Base-by-base conservation (phyloP, 768 basidiomycete genomes). In the Leccinum broughii region DNA sequence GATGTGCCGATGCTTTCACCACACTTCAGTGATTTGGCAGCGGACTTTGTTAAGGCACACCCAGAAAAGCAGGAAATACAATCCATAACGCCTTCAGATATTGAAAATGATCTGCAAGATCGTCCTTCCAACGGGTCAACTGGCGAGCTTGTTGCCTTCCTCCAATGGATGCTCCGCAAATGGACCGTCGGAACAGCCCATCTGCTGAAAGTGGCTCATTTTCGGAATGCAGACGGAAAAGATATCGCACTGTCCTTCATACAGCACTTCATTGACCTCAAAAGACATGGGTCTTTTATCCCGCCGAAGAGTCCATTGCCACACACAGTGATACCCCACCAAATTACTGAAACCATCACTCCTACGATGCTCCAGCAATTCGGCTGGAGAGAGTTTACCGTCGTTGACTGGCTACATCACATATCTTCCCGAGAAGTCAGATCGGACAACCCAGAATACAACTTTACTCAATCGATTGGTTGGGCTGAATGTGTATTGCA, bases 401-500 rank as follows among this genome's bases (percentile, higher is more conserved):
- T 94, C 13, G 67, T 80, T 3, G 84, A 90, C 13, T 97, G 94
- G 91, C 64, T 95, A 53, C 73, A 72, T 11, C 80, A 88, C 72
- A 76, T 96, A 46, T 77, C 83, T 22, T 77, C 77, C 37, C 74
- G 82, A 2, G 64, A 77, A 1, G 74, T 83, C 35, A 60, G 70
- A 13, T 75, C 76, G 13, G 65, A 72, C 3, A 68, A 78, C 24
- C 65, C 72, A 0, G 82, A 85, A 44, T 80, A 83, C 57, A 85
- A 94, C 68, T 76, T 96, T 39, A 79, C 80, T 4, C 52, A 72
- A 11, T 91, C 90, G 1, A 73, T 89, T 0, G 68, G 75, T 14
- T 96, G 95, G 83, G 84, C 93, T 1, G 95, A 95, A 68, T 83
- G 82, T 44, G 87, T 95, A 4, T 75, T 95, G 10, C 68, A 68